A percentile compares a stretch with the other conserved stretches of the same genome.
phyloP scores from a whole-genome alignment of 2,329 filamentous ascomycete genomes.

The Aspergillus glaucus region DNA sequence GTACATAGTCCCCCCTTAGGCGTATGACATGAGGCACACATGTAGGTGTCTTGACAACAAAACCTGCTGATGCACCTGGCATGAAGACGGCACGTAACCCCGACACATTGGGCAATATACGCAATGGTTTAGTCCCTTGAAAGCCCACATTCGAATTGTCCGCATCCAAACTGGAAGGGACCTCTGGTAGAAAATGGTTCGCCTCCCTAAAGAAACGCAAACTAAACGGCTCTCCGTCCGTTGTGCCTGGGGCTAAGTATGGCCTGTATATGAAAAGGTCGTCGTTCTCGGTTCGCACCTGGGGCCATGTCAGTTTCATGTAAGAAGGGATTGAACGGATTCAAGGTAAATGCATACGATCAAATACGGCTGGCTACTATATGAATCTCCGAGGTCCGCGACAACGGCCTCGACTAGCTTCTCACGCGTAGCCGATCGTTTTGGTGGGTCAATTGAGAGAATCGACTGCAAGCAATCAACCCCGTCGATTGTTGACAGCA shows the following conservation, averaged over 20 bases:
- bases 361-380: conserved; percentile 66
- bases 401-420: conserved; percentile 72
- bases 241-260: conserved; percentile 44
- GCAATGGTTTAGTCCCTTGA: conserved; percentile 39
- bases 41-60: conserved; percentile 75
- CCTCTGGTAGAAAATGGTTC: conserved; percentile 61
- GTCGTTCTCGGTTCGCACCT: conserved; percentile 72
- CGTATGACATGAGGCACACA: conserved; percentile 69
- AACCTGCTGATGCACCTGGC: conserved; percentile 69
- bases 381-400: conserved; percentile 73
- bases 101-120: conserved; percentile 48
- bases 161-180: conserved; percentile 47
- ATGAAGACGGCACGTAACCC: conserved; percentile 80
- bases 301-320: conserved; percentile 1
- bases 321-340: neutral
- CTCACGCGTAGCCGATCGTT: conserved; percentile 67
- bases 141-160: conserved; percentile 19
- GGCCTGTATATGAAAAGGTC: conserved; percentile 86
- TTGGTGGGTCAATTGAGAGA: conserved; percentile 64
- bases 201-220: conserved; percentile 71
- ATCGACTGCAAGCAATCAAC: conserved; percentile 71
- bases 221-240: conserved; percentile 16
- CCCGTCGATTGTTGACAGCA: conserved; percentile 69
- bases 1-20: conserved; percentile 62
- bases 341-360: conserved; percentile 53